Conservation (phyloP, 192 early-diverging fungal species). For the Gryganskiella cystojenkinii region DNA sequence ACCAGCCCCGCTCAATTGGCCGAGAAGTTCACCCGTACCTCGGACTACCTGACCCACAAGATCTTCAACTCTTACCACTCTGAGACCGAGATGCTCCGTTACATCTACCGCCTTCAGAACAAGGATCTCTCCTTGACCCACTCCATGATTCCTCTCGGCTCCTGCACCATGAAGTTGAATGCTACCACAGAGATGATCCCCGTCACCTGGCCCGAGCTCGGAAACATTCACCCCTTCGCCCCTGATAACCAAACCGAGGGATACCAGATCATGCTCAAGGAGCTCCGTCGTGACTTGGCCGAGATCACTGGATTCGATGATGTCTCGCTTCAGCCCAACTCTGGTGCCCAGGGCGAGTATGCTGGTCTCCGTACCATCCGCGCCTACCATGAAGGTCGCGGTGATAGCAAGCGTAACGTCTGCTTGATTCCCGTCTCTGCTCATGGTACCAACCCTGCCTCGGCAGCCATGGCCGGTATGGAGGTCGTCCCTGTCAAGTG, state of each 20-base stretch:
- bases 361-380: conserved; percentile 94
- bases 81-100: conserved; percentile 98
- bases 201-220: conserved; percentile 99
- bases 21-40: conserved; percentile 73
- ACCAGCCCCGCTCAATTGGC: conserved; percentile 66
- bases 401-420: conserved; percentile 87
- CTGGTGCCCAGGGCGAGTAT: conserved; percentile 99
- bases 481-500: conserved; percentile 95
- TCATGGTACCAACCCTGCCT: conserved; percentile 99
- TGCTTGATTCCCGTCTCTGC: conserved; percentile 99
- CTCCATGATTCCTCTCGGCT: conserved; percentile 99
- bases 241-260: conserved; percentile 95
- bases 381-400: conserved; percentile 89
- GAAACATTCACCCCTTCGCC: conserved; percentile 96
- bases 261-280: conserved; percentile 88
- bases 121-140: conserved; percentile 99
- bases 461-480: conserved; percentile 97
- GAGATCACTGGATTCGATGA: conserved; percentile 95
- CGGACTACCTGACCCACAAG: conserved; percentile 85
- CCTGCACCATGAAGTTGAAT: conserved; percentile 99
- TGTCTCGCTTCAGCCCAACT: conserved; percentile 97
- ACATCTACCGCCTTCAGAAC: conserved; percentile 93
- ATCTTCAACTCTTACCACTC: conserved; percentile 98
- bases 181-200: conserved; percentile 99
- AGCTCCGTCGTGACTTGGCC: conserved; percentile 89